phyloP scores from a whole-genome alignment of 805 yeast species.

The Pichia thaimueangensis region DNA sequence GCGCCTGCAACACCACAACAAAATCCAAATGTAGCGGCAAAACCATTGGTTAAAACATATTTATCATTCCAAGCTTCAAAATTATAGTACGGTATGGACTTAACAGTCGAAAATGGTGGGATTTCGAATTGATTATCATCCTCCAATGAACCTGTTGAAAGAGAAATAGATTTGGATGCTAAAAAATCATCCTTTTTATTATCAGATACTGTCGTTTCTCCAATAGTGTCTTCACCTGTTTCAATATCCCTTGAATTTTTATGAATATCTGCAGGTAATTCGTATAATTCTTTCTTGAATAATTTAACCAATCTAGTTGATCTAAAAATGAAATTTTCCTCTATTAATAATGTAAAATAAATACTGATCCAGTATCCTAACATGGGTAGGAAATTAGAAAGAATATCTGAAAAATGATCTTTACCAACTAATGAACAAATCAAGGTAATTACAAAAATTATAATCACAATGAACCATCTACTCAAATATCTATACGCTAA shows the following conservation, averaged over 20 bases:
- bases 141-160: background rate
- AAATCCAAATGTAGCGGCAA: slow-evolving; percentile 64
- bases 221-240: background rate
- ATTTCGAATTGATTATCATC: background rate
- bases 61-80: slow-evolving; percentile 70
- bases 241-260: background rate
- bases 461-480: slow-evolving; percentile 68
- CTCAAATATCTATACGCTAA: slow-evolving; percentile 54
- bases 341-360: slow-evolving; percentile 62
- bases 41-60: slow-evolving; percentile 55
- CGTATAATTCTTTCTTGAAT: slow-evolving; percentile 37
- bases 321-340: slow-evolving; percentile 71
- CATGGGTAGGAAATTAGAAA: slow-evolving; percentile 84
- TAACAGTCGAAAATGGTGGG: slow-evolving; percentile 18
- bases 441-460: slow-evolving; percentile 56
- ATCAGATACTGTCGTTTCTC: background rate
- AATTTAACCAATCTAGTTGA: slow-evolving; percentile 34
- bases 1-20: slow-evolving; percentile 73
- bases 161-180: background rate
- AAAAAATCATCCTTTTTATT: background rate
- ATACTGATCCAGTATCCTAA: slow-evolving; percentile 87
- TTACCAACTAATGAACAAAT: slow-evolving; percentile 73
- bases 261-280: slow-evolving; percentile 9
- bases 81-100: slow-evolving; percentile 44
- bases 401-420: slow-evolving; percentile 61